Base-by-base conservation (phyloP, 1,139 yeast species). In the Candida neerlandica region DNA sequence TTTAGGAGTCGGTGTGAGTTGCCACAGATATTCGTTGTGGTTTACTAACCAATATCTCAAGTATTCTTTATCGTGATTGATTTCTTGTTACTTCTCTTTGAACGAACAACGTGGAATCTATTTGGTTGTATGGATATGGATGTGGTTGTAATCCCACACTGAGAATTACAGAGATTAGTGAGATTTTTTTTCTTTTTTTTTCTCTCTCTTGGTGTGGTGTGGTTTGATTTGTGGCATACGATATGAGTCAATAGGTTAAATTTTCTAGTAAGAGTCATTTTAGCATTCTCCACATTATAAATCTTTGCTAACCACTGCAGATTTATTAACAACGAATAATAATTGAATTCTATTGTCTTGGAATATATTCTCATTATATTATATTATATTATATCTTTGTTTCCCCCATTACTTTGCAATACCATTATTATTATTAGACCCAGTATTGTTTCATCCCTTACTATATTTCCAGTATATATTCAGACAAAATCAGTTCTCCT, bases 271-370 rank as follows among this genome's bases (percentile, higher is more conserved):
- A 32, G n/a, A n/a, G 16, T 32, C 34, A 32, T 37, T 37, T 37
- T 37, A 18, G 29, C 27, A 37, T 37, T 37, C 40, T 37, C 40
- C 40, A 37, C 40, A 37, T 37, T 37, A 11, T 19, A 19, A 11
- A 12, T 32, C 15, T 18, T 19, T n/a, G 26, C 15, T 4, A 37
- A 37, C 26, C 35, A 32, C 18, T 14, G 35, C 35, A 32, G 35
- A 12, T 32, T 30, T 10, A 21, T 21, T 21, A 21, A 21, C 23
- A 21, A 21, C 23, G 4, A 21, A 21, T 21, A 4, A 21, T 21
- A 21, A 21, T 21, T 21, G 23, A 4, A 4, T 21, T 21, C 23
- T 6, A 21, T 21, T 21, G 5, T 21, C 4, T 21, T 21, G 23
- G 4, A 21, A 4, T 21, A 6, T 21, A 21, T n/a, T n/a, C n/a